Evolutionary conservation across 1,284 basidiomycete species (phyloP).

Genomic region (Fomes fomentarius): DNA sequence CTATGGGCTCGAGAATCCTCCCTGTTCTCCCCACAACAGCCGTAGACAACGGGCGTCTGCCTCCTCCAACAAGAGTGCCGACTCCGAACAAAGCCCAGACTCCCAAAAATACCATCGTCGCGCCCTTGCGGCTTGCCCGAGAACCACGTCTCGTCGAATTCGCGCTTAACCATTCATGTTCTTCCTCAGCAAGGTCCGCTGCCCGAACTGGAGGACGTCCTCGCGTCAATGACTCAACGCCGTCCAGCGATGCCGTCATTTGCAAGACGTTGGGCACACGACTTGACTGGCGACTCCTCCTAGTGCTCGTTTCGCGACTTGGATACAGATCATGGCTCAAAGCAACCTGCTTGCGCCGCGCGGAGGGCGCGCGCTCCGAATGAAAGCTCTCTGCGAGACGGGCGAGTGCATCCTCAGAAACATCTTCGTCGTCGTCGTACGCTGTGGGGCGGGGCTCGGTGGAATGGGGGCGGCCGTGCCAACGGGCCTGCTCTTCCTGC

Average conservation of each 20-base stretch:
- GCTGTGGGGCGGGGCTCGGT: slow-evolving; percentile 24
- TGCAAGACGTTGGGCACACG: slow-evolving; percentile 37
- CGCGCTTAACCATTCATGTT: slow-evolving; percentile 28
- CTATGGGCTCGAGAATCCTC: slow-evolving; percentile 29
- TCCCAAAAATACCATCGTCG: slow-evolving; percentile 74
- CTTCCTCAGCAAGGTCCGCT: slow-evolving; percentile 11
- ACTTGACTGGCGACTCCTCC: slow-evolving; percentile 33
- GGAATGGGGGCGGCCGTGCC: slow-evolving; percentile 25
- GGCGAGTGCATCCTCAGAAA: slow-evolving; percentile 52
- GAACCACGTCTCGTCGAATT: slow-evolving; percentile 43
- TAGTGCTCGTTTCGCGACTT: slow-evolving; percentile 42
- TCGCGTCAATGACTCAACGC: slow-evolving; percentile 37
- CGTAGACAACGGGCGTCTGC: slow-evolving; percentile 28
- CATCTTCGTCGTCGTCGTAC: slow-evolving; percentile 50
- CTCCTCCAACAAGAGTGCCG: slow-evolving; percentile 47
- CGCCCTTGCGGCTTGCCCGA: slow-evolving; percentile 62
- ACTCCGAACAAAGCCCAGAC: slow-evolving; percentile 72
- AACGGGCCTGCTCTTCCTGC: slow-evolving; percentile 47
- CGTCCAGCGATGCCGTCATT: slow-evolving; percentile 32
- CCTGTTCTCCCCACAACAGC: slow-evolving; percentile 32
- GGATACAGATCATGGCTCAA: slow-evolving; percentile 66
- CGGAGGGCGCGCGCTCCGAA: slow-evolving; percentile 60
- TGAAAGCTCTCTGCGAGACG: slow-evolving; percentile 71
- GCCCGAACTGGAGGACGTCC: slow-evolving; percentile 50
- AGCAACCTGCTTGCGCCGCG: slow-evolving; percentile 56